A percentile compares a stretch with the other conserved stretches of the same genome.
These are phyloP conservation scores for Thelephora ganbajun DNA, from an alignment of 768 basidiomycete species.

Conservation along the genomic window DNA sequence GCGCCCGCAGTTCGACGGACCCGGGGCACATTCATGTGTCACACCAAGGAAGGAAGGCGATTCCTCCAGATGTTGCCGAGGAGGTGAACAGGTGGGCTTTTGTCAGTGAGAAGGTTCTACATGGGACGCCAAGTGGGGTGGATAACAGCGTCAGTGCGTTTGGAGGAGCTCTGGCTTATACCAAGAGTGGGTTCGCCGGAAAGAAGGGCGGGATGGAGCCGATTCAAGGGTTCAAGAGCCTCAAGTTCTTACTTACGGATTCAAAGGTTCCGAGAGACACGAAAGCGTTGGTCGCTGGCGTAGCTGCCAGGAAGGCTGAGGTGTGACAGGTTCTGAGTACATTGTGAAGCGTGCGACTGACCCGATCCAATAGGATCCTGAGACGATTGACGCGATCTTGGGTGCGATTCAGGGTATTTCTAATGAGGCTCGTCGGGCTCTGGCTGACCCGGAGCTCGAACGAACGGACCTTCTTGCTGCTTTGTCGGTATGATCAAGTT, in stretches of 20 bases:
- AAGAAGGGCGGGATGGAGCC: slow-evolving; percentile 72
- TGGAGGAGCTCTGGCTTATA: slow-evolving; percentile 88
- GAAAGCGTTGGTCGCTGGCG: slow-evolving; percentile 86
- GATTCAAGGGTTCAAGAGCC: slow-evolving; percentile 86
- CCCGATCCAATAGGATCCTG: slow-evolving; percentile 54
- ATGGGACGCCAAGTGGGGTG: slow-evolving; percentile 94
- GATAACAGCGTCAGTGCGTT: slow-evolving; percentile 91
- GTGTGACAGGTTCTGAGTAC: slow-evolving; percentile 22
- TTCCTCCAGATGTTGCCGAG: slow-evolving; percentile 53
- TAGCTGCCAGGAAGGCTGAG: slow-evolving; percentile 52
- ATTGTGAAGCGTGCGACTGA: neutral
- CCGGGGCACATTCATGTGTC: slow-evolving; percentile 47
- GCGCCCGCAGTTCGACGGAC: slow-evolving; percentile 12
- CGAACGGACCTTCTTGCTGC: slow-evolving; percentile 50
- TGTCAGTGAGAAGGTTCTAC: slow-evolving; percentile 87
- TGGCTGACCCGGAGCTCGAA: slow-evolving; percentile 62
- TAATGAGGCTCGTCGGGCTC: slow-evolving; percentile 61
- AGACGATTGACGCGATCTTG: slow-evolving; percentile 63
- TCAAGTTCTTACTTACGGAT: slow-evolving; percentile 84
- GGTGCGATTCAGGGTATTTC: slow-evolving; percentile 74
- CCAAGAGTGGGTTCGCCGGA: slow-evolving; percentile 50
- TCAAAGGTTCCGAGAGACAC: slow-evolving; percentile 90
- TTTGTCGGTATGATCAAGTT: slow-evolving; percentile 45
- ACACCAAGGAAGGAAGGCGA: slow-evolving; percentile 49
- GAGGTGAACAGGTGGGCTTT: slow-evolving; percentile 90